phyloP scores from a whole-genome alignment of 139 green algal genomes.

The Marvania coccoides region DNA sequence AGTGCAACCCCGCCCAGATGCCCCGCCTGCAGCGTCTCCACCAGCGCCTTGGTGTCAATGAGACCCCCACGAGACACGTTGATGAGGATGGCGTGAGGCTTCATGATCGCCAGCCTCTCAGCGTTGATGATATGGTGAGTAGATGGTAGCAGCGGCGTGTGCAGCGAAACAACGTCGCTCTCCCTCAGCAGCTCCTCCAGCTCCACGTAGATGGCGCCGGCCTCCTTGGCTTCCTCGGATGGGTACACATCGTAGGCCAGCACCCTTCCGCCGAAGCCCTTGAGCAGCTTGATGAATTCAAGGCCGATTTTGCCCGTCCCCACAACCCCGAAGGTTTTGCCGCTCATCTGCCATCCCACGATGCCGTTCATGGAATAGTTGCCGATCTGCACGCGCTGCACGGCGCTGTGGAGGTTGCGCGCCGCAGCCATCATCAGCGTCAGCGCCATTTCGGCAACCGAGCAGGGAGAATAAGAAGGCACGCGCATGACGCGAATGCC shows the following conservation, averaged over 20 bases:
- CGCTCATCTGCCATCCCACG: constrained; percentile 63
- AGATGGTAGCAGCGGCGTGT: constrained; percentile 46
- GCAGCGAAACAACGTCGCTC: constrained; percentile 25
- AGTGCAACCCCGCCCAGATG: constrained; percentile 32
- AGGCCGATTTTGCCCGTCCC: constrained; percentile 79
- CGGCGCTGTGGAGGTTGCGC: constrained; percentile 45
- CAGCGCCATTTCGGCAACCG: constrained; percentile 72
- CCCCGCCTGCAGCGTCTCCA: constrained; percentile 35
- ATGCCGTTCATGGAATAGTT: constrained; percentile 72
- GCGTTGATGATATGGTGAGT: constrained; percentile 63
- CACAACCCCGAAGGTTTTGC: constrained; percentile 65
- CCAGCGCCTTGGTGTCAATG: constrained; percentile 58
- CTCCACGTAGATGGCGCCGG: constrained; percentile 15
- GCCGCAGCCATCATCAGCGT: constrained; percentile 57
- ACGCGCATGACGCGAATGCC: constrained; percentile 52
- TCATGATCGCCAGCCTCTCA: constrained; percentile 54
- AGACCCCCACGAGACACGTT: constrained; percentile 67
- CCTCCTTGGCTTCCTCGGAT: not conserved
- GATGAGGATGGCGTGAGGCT: constrained; percentile 55
- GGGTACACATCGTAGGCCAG: constrained; percentile 20
- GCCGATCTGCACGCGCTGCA: constrained; percentile 34
- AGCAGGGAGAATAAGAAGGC: constrained; percentile 61
- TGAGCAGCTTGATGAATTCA: constrained; percentile 26
- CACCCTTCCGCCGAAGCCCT: constrained; percentile 22
- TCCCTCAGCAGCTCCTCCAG: constrained; percentile 22